A percentile compares a stretch with the other conserved stretches of the same genome.
phyloP scores from a whole-genome alignment of 2,329 filamentous ascomycete genomes.

The Xylariaceae sp. region DNA sequence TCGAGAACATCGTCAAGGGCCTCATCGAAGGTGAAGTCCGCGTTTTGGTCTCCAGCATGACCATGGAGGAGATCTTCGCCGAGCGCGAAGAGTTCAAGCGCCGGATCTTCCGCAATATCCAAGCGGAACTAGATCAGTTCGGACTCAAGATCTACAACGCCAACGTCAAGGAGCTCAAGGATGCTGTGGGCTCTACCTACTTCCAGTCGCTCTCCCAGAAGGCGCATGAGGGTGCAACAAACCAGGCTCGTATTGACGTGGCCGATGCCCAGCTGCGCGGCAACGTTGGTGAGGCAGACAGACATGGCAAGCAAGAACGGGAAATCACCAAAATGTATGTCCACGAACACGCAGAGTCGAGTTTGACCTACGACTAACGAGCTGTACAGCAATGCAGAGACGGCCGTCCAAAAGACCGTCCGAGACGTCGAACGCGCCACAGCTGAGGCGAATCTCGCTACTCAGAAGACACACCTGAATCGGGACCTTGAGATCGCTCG shows the following conservation, averaged over 20 bases:
- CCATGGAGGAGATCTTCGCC: slow-evolving; percentile 87
- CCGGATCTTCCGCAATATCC: slow-evolving; percentile 70
- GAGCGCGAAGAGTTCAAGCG: slow-evolving; percentile 73
- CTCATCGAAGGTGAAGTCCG: slow-evolving; percentile 88
- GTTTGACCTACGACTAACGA: no score
- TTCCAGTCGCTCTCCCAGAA: slow-evolving; percentile 79
- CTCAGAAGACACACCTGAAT: slow-evolving; percentile 66
- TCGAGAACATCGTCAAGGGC: slow-evolving; percentile 82
- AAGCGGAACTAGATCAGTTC: slow-evolving; percentile 75
- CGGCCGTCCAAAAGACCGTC: slow-evolving; percentile 78
- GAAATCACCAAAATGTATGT: slow-evolving; percentile 73
- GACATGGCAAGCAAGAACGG: slow-evolving; percentile 75
- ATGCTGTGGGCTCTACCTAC: slow-evolving; percentile 77
- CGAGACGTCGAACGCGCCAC: slow-evolving; percentile 76
- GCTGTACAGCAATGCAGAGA: slow-evolving; percentile 49
- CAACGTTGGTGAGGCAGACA: slow-evolving; percentile 73
- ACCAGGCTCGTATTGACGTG: slow-evolving; percentile 68
- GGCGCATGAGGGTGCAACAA: slow-evolving; percentile 79
- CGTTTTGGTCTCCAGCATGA: slow-evolving; percentile 80
- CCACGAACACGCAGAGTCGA: no score
- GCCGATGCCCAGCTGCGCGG: slow-evolving; percentile 61
- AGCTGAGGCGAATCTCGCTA: slow-evolving; percentile 72
- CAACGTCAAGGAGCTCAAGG: slow-evolving; percentile 81
- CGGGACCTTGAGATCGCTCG: slow-evolving; percentile 72
- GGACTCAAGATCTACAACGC: slow-evolving; percentile 71